Conservation (phyloP, 192 early-diverging fungal species). For the Dissophora globulifera region DNA sequence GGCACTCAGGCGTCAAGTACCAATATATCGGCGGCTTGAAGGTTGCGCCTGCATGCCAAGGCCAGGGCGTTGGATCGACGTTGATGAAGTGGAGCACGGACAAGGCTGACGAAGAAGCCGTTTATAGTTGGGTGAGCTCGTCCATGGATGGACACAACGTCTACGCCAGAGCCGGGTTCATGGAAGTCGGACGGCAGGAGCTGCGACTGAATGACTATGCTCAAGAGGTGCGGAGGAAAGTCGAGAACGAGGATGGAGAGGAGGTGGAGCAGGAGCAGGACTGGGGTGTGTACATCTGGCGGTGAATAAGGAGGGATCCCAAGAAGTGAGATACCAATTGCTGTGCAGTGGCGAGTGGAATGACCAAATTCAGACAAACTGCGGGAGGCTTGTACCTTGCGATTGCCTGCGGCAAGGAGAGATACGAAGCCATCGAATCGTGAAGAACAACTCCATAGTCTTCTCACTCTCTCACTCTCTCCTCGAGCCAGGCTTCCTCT, state of each 20-base stretch:
- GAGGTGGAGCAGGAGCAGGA: neutral
- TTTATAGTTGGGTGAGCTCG: conserved; percentile 12
- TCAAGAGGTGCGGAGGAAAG: neutral
- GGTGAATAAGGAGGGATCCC: conserved; percentile 12
- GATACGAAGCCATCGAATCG: too few species aligned
- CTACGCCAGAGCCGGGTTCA: conserved; percentile 13
- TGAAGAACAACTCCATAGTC: too few species aligned
- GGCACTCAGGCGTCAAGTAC: conserved; percentile 1
- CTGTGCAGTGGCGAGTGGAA: too few species aligned
- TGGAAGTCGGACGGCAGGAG: conserved; percentile 6
- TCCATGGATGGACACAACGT: neutral
- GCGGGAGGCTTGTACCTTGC: conserved; percentile 37
- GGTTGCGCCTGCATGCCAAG: conserved; percentile 11
- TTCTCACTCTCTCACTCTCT: too few species aligned
- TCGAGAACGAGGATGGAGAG: too few species aligned
- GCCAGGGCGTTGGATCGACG: conserved; percentile 9
- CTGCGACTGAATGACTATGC: conserved; percentile 10
- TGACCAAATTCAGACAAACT: conserved; percentile 14
- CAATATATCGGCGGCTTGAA: conserved; percentile 3
- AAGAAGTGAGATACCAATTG: too few species aligned
- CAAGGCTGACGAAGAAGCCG: conserved; percentile 1
- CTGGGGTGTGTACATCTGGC: conserved; percentile 14
- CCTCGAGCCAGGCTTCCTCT: too few species aligned
- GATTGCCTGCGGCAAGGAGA: too few species aligned
- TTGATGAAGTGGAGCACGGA: conserved; percentile 18